Conservation (phyloP, 1,139 yeast genomes). For the Suhomyces anneliseae region DNA sequence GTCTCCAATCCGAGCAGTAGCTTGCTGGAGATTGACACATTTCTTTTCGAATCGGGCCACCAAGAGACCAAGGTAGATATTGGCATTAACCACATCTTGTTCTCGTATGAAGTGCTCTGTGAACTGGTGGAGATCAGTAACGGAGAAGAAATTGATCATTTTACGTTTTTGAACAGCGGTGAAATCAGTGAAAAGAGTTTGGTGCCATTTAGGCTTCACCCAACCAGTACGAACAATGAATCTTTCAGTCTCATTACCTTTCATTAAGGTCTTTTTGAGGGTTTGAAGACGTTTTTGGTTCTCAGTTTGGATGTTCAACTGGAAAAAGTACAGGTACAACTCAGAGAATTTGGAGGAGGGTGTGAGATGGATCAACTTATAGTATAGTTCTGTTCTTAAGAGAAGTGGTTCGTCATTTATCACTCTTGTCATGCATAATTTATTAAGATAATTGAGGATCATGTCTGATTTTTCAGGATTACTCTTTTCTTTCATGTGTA, state of each 20-base stretch:
- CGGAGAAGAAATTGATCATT: conserved; percentile 33
- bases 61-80: conserved; percentile 35
- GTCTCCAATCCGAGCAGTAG: conserved; percentile 15
- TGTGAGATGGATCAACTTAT: conserved; percentile 20
- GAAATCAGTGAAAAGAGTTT: conserved; percentile 23
- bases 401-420: conserved; percentile 28
- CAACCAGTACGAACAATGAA: conserved; percentile 41
- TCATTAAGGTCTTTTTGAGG: conserved; percentile 25
- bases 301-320: conserved; percentile 34
- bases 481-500: conserved; percentile 15
- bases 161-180: conserved; percentile 22
- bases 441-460: conserved; percentile 25
- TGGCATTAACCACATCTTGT: conserved; percentile 34
- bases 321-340: conserved; percentile 35
- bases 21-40: conserved; percentile 13
- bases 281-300: conserved; percentile 15
- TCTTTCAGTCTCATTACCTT: conserved; percentile 33
- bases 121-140: conserved; percentile 28
- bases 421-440: conserved; percentile 22
- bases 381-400: conserved; percentile 20
- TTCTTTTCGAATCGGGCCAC: conserved; percentile 39
- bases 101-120: conserved; percentile 25
- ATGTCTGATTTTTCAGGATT: conserved; percentile 18
- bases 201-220: conserved; percentile 39
- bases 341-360: conserved; percentile 23